Base-by-base conservation (phyloP, 331 rosid genomes). In the Prunus yedoensis region DNA sequence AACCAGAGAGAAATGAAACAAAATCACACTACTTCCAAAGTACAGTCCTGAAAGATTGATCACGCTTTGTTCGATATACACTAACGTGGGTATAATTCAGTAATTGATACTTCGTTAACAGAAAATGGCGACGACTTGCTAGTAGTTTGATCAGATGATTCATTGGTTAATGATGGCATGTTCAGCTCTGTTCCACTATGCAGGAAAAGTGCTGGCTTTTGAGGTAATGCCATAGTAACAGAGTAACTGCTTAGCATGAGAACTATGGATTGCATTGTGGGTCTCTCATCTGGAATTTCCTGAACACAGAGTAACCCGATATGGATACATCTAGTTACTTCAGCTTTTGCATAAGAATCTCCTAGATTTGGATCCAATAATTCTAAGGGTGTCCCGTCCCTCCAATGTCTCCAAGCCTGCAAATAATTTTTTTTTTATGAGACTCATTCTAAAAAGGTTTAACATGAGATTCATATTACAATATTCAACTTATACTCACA, bases 361-460 rank as follows among this genome's bases (percentile, higher is more conserved):
- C 71, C 49, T 15, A 86, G 57, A 8, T 47, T 45, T n/a, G 84
- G 83, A 79, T 88, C 90, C 65, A 88, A 61, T 18, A 85, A 32
- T 21, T 80, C 76, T 56, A 75, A 41, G 11, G 66, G 60, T 11
- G 70, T 82, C 53, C 76, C 58, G 28, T 62, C 77, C 14, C 64
- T 79, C 87, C 87, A 84, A 18, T 70, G 83, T 71, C 66, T 78
- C 90, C 90, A 86, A 41, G 83, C 89, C 91, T 89, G 75, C 52
- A 71, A 64, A 30, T 30, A 28, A n/a, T 28, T 32, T 0, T 5
- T 35, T 35, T 18, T 27, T 21, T 20, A 23, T 0, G 23, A 11
- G 41, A 35, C 8, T 69, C 35, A 13, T 45, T 21, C 16, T 35
- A 46, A 25, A 30, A 32, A 16, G n/a, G 38, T 32, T 7, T 13